These are phyloP conservation scores for Saturnispora gosingensis DNA, from an alignment of 805 yeast genomes.

Conservation along the genomic window DNA sequence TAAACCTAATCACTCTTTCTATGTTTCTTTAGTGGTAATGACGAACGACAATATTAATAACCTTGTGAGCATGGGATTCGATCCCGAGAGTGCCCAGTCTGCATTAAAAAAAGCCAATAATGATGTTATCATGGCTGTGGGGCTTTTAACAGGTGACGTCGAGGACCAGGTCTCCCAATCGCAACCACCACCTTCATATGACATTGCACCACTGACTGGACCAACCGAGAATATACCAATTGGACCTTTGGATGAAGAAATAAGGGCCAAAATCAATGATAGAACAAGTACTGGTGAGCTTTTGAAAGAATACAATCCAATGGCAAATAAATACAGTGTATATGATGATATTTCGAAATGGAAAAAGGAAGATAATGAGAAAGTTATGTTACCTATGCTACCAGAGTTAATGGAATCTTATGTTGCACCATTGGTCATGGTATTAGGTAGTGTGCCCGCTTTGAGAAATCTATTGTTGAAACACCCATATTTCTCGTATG, in stretches of 20 bases:
- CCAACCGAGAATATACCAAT: background rate
- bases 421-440: constrained; percentile 33
- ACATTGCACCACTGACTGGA: background rate
- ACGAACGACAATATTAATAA: constrained; percentile 17
- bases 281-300: background rate
- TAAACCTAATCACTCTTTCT: background rate
- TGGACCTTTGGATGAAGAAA: background rate
- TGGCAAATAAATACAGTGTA: constrained; percentile 15
- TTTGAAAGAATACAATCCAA: constrained; percentile 5
- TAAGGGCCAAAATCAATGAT: background rate
- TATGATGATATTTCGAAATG: constrained; percentile 27
- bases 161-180: background rate
- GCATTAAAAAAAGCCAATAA: constrained; percentile 27
- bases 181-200: constrained; percentile 3
- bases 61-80: constrained; percentile 24
- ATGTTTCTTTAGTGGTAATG: constrained; percentile 10
- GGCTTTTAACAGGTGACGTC: constrained; percentile 15
- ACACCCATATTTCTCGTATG: constrained; percentile 27
- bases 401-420: constrained; percentile 30
- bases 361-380: constrained; percentile 19
- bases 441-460: constrained; percentile 30
- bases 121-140: constrained; percentile 28
- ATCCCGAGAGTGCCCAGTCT: constrained; percentile 18
- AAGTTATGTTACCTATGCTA: constrained; percentile 29
- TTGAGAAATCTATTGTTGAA: constrained; percentile 27